phyloP scores from a whole-genome alignment of 2,329 filamentous ascomycete species.

The Monilinia aucupariae region DNA sequence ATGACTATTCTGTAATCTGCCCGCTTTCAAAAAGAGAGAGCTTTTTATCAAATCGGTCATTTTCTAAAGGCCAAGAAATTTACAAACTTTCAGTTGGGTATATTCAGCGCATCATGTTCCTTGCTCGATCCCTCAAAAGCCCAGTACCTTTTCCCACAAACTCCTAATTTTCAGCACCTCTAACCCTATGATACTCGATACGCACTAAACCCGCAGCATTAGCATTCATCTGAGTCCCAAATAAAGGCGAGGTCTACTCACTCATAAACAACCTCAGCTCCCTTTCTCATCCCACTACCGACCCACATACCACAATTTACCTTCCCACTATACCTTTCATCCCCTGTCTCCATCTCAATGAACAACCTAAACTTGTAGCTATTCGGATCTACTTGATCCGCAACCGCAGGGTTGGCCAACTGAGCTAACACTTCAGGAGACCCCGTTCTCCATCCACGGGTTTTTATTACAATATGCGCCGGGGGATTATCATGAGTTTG shows the following conservation, averaged over 20 bases:
- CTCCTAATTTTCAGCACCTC: background rate
- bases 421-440: slow-evolving; percentile 37
- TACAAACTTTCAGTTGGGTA: background rate
- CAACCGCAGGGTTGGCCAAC: slow-evolving; percentile 27
- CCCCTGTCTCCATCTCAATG: slow-evolving; percentile 46
- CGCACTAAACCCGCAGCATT: slow-evolving; percentile 18
- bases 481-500: slow-evolving; percentile 44
- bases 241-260: slow-evolving; percentile 27
- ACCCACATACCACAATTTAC: slow-evolving; percentile 48
- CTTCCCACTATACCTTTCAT: slow-evolving; percentile 45
- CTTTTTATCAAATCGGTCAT: background rate
- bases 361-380: slow-evolving; percentile 46
- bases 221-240: background rate
- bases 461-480: slow-evolving; percentile 44
- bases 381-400: slow-evolving; percentile 31
- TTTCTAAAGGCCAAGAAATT: background rate
- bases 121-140: background rate
- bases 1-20: background rate
- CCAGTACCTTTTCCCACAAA: background rate
- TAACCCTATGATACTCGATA: slow-evolving; percentile 22
- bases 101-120: background rate
- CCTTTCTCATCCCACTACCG: slow-evolving; percentile 45
- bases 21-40: background rate
- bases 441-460: slow-evolving; percentile 44
- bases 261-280: slow-evolving; percentile 44